Conservation (phyloP, 2,329 filamentous ascomycete genomes). For the Aspergillus pseudoglaucus region DNA sequence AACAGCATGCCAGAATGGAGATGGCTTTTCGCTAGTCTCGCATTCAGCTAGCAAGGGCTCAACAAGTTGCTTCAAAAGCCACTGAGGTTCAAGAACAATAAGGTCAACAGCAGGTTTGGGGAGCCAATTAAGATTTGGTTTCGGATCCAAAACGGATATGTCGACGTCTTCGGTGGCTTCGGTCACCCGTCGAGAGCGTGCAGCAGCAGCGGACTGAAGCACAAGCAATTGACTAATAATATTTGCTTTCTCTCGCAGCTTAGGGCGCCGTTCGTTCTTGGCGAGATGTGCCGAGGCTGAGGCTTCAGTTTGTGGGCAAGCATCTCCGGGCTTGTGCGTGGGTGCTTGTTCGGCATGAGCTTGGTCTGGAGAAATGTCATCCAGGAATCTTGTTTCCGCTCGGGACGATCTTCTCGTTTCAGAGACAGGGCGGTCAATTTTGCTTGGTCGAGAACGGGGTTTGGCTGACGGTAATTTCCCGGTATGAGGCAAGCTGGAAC, state of each 20-base stretch:
- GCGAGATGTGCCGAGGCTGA: neutral
- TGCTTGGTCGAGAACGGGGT: no score
- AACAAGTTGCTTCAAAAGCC: neutral
- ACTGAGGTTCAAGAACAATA: no score
- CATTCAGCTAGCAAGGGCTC: neutral
- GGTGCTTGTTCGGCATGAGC: no score
- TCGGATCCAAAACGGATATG: neutral
- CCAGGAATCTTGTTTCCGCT: no score
- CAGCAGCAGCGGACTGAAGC: neutral
- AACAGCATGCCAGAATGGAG: neutral
- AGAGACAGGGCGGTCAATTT: no score
- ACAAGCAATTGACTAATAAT: neutral
- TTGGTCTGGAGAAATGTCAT: no score
- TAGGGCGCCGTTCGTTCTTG: neutral
- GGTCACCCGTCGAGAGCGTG: neutral
- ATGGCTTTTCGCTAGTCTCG: neutral
- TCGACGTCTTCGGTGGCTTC: neutral
- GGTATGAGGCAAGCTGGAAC: no score
- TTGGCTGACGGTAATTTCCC: no score
- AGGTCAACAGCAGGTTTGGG: no score
- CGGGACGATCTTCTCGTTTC: no score
- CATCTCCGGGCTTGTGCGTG: no score
- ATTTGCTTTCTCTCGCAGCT: neutral
- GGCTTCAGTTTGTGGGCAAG: no score
- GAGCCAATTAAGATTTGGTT: neutral